A percentile compares a stretch with the other conserved stretches of the same genome.
Evolutionary conservation across 1,284 basidiomycete genomes (phyloP).

Genomic region (Ceratobasidium sp.): DNA sequence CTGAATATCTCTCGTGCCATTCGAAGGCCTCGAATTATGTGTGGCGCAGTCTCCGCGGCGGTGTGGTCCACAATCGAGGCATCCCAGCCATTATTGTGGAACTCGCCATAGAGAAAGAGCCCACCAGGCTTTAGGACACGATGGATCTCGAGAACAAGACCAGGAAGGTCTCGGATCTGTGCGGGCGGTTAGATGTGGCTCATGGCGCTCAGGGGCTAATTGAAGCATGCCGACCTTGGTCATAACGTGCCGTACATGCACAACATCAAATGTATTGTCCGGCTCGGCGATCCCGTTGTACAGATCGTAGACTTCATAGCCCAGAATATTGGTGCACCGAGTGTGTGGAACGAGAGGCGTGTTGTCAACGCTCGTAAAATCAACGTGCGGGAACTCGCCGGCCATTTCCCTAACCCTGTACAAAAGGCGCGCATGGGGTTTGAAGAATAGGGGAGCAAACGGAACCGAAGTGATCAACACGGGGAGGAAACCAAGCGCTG

Average conservation of each 20-base stretch:
- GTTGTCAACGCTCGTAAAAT: slow-evolving; percentile 43
- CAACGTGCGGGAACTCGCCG: slow-evolving; percentile 25
- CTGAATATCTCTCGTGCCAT: slow-evolving; percentile 11
- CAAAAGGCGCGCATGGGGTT: background rate
- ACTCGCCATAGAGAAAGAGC: slow-evolving; percentile 28
- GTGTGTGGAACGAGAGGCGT: slow-evolving; percentile 31
- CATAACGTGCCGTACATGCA: slow-evolving; percentile 21
- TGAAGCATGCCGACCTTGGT: background rate
- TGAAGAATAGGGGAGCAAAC: background rate
- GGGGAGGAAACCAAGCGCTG: background rate
- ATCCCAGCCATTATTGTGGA: slow-evolving; percentile 19
- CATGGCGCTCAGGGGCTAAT: background rate
- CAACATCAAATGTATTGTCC: slow-evolving; percentile 18
- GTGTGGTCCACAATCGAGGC: slow-evolving; percentile 24
- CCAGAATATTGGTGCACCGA: slow-evolving; percentile 21
- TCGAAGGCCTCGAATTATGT: slow-evolving; percentile 19
- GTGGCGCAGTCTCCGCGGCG: slow-evolving; percentile 7
- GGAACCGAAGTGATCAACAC: background rate
- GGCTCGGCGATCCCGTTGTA: slow-evolving; percentile 39
- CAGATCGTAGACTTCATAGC: slow-evolving; percentile 31
- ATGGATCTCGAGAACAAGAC: slow-evolving; percentile 25
- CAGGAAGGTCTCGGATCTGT: slow-evolving; percentile 36
- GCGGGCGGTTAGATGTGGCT: background rate
- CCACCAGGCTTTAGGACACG: slow-evolving; percentile 34
- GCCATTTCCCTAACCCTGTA: slow-evolving; percentile 34